These are phyloP conservation scores for Sporisorium sorghi DNA, from an alignment of 1,284 basidiomycete genomes.

Conservation along the genomic window DNA sequence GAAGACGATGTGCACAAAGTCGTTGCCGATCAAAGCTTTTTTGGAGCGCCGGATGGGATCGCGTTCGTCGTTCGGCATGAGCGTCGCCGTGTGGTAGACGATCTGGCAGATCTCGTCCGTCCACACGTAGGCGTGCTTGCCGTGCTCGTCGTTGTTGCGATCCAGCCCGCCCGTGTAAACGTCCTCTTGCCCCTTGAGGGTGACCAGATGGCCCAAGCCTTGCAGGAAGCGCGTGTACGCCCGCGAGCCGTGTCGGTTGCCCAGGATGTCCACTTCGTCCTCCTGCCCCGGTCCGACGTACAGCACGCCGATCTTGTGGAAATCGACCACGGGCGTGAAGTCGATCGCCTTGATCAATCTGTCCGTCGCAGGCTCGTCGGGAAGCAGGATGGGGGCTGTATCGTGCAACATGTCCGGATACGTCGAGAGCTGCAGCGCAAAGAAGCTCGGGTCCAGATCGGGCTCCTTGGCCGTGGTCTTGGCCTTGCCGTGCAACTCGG, in stretches of 20 bases:
- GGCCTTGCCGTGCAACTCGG: conserved; percentile 2
- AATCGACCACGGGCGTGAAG: conserved; percentile 92
- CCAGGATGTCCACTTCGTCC: conserved; percentile 85
- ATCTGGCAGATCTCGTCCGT: conserved; percentile 97
- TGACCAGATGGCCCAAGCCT: conserved; percentile 87
- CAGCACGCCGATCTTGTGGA: conserved; percentile 94
- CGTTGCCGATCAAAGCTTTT: conserved; percentile 69
- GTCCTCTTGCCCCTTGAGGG: conserved; percentile 82
- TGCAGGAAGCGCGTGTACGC: conserved; percentile 93
- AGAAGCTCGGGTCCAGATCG: conserved; percentile 83
- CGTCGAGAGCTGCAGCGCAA: conserved; percentile 84
- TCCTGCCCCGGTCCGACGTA: conserved; percentile 94
- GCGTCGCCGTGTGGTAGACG: conserved; percentile 93
- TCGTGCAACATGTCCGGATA: conserved; percentile 66
- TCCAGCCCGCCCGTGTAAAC: conserved; percentile 95
- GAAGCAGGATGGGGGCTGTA: conserved; percentile 71
- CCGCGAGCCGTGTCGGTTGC: conserved; percentile 91
- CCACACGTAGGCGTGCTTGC: conserved; percentile 82
- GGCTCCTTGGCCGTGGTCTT: conserved; percentile 34
- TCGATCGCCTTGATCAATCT: conserved; percentile 82
- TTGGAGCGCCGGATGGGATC: conserved; percentile 60
- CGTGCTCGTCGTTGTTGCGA: conserved; percentile 82
- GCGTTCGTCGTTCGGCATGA: conserved; percentile 80
- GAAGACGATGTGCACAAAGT: conserved; percentile 80
- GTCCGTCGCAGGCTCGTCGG: conserved; percentile 73